Base-by-base conservation (phyloP, 768 basidiomycete species). In the Cystofilobasidium ferigula region DNA sequence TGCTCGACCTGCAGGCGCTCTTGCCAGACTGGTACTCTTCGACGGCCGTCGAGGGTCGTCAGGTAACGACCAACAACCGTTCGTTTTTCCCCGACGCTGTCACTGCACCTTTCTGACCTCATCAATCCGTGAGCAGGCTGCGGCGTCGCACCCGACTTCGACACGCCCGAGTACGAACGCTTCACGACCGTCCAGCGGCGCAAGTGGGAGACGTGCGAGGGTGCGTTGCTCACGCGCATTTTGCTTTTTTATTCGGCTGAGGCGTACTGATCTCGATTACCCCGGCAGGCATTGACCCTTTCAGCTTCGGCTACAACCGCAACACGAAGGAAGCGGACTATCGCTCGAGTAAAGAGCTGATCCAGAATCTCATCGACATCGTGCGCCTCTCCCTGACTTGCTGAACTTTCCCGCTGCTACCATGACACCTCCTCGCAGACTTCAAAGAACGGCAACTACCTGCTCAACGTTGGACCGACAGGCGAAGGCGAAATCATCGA, bases 171-270 rank as follows among this genome's bases (percentile, higher is more conserved):
- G 69, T 83, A 83, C 63, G 76, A 77, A 1, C 74, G 75, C 0
- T 83, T 81, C 45, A 78, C 78, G 20, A 77, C 80, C 6, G 76
- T 80, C 28, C 80, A 67, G 54, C 26, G 32, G 0, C 73, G 73
- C 28, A 78, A 75, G 38, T 85, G 83, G 84, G 83, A 85, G 70
- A 82, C 79, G 14, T 82, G 74, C 38, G 84, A 83, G 68, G 83
- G 82, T 63, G 40, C 38, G 54, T 10, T 6, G 26, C 20, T 2
- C 40, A 14, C 36, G 24, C 36, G 45, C 42, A 3, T 26, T 43
- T 18, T 26, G 35, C 54, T 1, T 26, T 30, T 14, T 53, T 34
- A 48, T 43, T 20, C 38, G 38, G 18, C 16, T 26, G 26, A 57
- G 14, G 42, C 10, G 16, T 24, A 60, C 48, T 48, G 36, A 22